Evolutionary conservation across 73 alveolate genomes (phyloP).

Genomic region (Paramecium sexaurelia): DNA sequence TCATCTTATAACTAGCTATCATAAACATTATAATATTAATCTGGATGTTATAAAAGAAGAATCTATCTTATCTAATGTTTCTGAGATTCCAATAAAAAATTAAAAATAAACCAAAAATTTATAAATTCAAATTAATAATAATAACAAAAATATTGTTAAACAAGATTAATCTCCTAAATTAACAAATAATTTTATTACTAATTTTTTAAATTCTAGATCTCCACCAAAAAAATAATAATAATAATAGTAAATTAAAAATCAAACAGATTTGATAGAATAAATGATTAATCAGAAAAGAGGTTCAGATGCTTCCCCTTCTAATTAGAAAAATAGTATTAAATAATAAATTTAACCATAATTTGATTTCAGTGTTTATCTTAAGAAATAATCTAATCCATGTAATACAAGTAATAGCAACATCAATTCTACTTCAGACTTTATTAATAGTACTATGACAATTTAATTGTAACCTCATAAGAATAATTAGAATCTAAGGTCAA

Average conservation of each 20-base stretch:
- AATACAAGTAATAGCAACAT: not conserved
- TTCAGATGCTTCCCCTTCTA: not conserved
- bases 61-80: not conserved
- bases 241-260: not conserved
- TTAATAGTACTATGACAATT: conserved; percentile 5
- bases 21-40: conserved; percentile 61
- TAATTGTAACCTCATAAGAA: conserved; percentile 9
- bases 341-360: not conserved
- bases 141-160: not conserved
- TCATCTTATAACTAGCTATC: conserved; percentile 61
- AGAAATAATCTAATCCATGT: not conserved
- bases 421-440: not conserved
- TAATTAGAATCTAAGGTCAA: not conserved
- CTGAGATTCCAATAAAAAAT: not conserved
- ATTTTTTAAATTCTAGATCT: not conserved
- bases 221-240: not conserved
- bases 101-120: not conserved
- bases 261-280: not conserved
- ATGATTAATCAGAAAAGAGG: conserved; percentile 1
- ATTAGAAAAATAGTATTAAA: not conserved
- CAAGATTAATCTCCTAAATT: conserved; percentile 38
- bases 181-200: not conserved
- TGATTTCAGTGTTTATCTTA: not conserved
- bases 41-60: conserved; percentile 56
- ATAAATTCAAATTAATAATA: not conserved